Evolutionary conservation across 768 basidiomycete species (phyloP).

Genomic region (Cystofilobasidium bisporidii): DNA sequence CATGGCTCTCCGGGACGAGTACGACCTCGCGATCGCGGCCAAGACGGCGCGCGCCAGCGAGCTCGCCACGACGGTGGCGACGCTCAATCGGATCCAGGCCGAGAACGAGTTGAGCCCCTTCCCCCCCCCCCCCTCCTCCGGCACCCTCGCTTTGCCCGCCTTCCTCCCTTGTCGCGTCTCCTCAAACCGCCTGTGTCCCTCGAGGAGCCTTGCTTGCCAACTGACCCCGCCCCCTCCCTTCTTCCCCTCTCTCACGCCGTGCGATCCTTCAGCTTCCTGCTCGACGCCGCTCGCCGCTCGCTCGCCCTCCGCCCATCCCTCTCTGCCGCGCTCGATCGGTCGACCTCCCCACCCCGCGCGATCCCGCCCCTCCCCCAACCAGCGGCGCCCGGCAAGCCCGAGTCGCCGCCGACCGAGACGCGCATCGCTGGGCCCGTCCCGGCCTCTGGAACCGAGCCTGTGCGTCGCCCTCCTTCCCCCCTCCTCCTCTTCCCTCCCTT

Average conservation of each 20-base stretch:
- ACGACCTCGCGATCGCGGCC: neutral
- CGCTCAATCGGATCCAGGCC: conserved; percentile 1
- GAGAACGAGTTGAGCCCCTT: conserved; percentile 11
- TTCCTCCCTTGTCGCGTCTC: neutral
- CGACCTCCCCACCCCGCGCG: neutral
- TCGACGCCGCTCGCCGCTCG: neutral
- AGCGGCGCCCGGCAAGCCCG: neutral
- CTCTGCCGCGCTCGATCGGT: neutral
- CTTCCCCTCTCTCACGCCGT: neutral
- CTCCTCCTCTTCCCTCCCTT: too few relatives aligned
- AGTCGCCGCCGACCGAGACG: neutral
- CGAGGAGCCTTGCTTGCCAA: neutral
- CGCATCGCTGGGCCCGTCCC: neutral
- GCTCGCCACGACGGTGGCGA: neutral
- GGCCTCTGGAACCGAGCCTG: neutral
- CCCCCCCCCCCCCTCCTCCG: too few relatives aligned
- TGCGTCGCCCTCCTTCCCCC: too few relatives aligned
- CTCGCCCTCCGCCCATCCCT: neutral
- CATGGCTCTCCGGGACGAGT: neutral
- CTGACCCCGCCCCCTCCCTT: neutral
- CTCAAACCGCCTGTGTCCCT: too few relatives aligned
- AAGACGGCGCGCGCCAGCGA: neutral
- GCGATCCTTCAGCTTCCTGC: neutral
- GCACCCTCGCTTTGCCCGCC: neutral
- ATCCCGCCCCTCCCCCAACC: neutral